Evolutionary conservation across 352 stramenopile genomes (phyloP), one percentile per base, ranked within the genome.

Genomic region (Phytophthora sojae): DNA sequence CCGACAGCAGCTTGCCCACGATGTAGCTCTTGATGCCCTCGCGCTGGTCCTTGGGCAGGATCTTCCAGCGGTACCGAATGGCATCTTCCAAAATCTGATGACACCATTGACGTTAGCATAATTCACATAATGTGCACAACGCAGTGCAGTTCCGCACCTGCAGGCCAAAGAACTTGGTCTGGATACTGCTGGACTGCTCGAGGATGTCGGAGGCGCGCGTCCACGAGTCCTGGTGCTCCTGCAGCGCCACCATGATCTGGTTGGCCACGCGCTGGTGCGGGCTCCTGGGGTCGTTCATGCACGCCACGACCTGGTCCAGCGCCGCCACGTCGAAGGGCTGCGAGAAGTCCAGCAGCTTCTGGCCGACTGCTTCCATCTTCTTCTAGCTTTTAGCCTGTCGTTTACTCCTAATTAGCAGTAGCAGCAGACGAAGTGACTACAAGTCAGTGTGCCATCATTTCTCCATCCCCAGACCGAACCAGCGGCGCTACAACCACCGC

Each of bases 21-120:
- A 99, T 97, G 81, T 99, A 99, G 65, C 98, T 98, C 86, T 99
- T 99, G 72, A 99, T 99, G 49, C 97, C 97, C 61, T 99, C 95
- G 42, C 96, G 95, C 81, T 99, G 97, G 59, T 99, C 95, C 64
- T 92, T 88, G n/a, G 96, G 95, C 64, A 99, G 72, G 65, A 99
- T 96, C 73, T 98, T 99, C 96, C 96, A 99, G 81, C 95, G 87
- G 67, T 98, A 99, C 49, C 97, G 92, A 59, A 99, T 99, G 15
- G 96, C 96, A 72, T 99, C 96, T 77, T 99, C 97, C 56, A 99
- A 84, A 54, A 99, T 93, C 85, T 98, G 86, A 32, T 88, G 7
- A 49, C 42, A 60, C 32, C 26, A 6, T 30, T 42, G 35, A 59
- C 54, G 52, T 19, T 6, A 65, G 14, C 30, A 61, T 6, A 1